Percentiles rank a stretch among this genome's conserved stretches.
These are phyloP conservation scores for Lachancea meyersii DNA, from an alignment of 805 yeast species.

Conservation along the genomic window DNA sequence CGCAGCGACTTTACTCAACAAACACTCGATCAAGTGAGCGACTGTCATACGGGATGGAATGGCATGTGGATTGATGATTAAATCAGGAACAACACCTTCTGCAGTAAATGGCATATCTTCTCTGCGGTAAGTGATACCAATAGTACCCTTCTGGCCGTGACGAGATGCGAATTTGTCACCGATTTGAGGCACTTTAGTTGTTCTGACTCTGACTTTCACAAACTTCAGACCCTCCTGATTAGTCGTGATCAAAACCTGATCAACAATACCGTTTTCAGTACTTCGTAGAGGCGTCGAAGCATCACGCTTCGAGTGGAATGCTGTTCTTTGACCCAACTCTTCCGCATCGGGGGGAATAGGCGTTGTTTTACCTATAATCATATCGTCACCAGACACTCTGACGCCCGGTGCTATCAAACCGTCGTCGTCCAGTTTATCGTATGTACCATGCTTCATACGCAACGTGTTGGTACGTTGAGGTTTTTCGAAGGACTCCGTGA, in stretches of 20 bases:
- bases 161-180: constrained; percentile 99
- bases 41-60: constrained; percentile 99
- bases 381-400: constrained; percentile 97
- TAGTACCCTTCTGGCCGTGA: constrained; percentile 99
- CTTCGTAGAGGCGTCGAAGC: constrained; percentile 96
- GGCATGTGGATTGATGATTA: constrained; percentile 97
- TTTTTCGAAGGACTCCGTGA: constrained; percentile 95
- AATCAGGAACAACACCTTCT: constrained; percentile 95
- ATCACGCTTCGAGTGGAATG: constrained; percentile 96
- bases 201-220: constrained; percentile 97
- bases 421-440: constrained; percentile 96
- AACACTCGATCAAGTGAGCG: constrained; percentile 97
- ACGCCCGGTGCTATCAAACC: constrained; percentile 98
- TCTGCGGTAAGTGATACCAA: constrained; percentile 96
- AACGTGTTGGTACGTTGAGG: constrained; percentile 93
- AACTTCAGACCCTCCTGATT: constrained; percentile 97
- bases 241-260: constrained; percentile 92
- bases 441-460: constrained; percentile 95
- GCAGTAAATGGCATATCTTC: constrained; percentile 98
- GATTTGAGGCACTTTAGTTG: constrained; percentile 96
- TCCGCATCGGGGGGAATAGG: constrained; percentile 99
- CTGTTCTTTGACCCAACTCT: constrained; percentile 97
- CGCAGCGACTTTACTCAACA: constrained; percentile 89
- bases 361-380: constrained; percentile 96
- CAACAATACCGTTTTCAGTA: constrained; percentile 97